Percentiles rank a stretch among this genome's conserved stretches.
These are phyloP conservation scores for Beauveria medogensis DNA, from an alignment of 2,329 filamentous ascomycete species.

Conservation along the genomic window DNA sequence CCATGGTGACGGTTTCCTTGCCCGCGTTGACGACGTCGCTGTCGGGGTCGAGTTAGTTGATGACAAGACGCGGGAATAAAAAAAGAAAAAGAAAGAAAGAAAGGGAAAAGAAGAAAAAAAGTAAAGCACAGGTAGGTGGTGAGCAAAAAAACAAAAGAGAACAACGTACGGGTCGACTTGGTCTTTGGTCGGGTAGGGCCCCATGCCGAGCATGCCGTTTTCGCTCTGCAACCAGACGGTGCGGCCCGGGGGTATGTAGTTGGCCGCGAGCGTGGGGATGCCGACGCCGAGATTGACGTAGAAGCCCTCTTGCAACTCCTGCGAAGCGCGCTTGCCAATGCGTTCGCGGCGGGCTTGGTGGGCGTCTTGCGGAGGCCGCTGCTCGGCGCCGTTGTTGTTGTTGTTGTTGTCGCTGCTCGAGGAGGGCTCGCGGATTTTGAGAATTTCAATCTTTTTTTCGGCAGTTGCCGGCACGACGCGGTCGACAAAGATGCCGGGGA, in stretches of 20 bases:
- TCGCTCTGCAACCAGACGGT: constrained; percentile 81
- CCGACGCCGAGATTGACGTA: constrained; percentile 77
- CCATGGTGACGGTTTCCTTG: constrained; percentile 77
- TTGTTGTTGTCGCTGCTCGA: not conserved
- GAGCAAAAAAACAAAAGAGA: too few relatives aligned
- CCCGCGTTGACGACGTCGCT: constrained; percentile 76
- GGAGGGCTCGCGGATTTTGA: constrained; percentile 44
- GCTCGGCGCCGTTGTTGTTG: constrained; percentile 13
- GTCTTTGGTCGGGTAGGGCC: constrained; percentile 65
- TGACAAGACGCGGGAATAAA: too few relatives aligned
- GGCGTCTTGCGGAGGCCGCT: constrained; percentile 24
- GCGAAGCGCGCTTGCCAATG: constrained; percentile 69
- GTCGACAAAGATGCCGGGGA: constrained; percentile 78
- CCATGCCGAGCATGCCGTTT: constrained; percentile 80
- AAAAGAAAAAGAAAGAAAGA: too few relatives aligned
- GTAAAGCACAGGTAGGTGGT: too few relatives aligned
- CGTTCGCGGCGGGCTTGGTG: constrained; percentile 53
- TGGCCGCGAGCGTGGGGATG: constrained; percentile 80
- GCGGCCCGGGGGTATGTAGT: constrained; percentile 58
- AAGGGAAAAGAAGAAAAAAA: not conserved
- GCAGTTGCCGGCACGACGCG: constrained; percentile 68
- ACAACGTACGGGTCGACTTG: constrained; percentile 54
- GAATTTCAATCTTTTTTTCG: constrained; percentile 63
- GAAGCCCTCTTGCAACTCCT: constrained; percentile 72
- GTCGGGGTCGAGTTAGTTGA: not conserved